Base-by-base conservation (phyloP, 2,329 filamentous ascomycete genomes). In the Amylocarpus encephaloides region DNA sequence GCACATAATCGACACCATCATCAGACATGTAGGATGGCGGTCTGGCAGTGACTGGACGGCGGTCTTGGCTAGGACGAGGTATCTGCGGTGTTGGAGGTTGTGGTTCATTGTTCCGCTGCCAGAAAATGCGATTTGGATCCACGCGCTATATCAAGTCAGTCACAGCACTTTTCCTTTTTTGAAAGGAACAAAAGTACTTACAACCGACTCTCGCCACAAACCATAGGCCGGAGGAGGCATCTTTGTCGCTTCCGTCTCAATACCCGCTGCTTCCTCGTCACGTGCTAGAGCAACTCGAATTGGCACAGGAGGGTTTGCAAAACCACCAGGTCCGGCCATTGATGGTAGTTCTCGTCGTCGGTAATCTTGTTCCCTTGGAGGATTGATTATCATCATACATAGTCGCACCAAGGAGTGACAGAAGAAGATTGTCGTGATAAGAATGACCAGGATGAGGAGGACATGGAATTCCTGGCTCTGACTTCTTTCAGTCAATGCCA, bases 151-250 rank as follows among this genome's bases (percentile, higher is more conserved):
- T 43, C 5, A 5, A 16, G 38, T 63, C 51, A 61, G 43, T 43
- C n/a, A 16, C 22, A 11, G 3, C 19, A 29, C 7, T 19, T 22
- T 5, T 32, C 18, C 32, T 9, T 48, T 26, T 33, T n/a, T 56
- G 45, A 9, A n/a, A 40, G 9, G 34, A 19, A 15, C 22, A 15
- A 11, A 9, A 13, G 2, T 43, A 81, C 83, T 67, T 76, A 88
- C 84, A 68, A 93, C 87, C 62, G 85, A 92, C 66, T 84, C 83
- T 46, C 88, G 76, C 87, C 88, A 94, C 1, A 89, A 71, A 0
- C 90, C 90, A 64, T 95, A 95, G 2, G 88, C 88, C 0, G 91
- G 90, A 3, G 91, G 90, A 7, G 82, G 80, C 16, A 75, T 57
- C 59, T 82, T 82, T 38, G 71, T 70, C 0, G 76, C 70, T 51